A percentile compares a stretch with the other conserved stretches of the same genome.
phyloP scores from a whole-genome alignment of 2,329 filamentous ascomycete species.

The Colletotrichum eremochloae region DNA sequence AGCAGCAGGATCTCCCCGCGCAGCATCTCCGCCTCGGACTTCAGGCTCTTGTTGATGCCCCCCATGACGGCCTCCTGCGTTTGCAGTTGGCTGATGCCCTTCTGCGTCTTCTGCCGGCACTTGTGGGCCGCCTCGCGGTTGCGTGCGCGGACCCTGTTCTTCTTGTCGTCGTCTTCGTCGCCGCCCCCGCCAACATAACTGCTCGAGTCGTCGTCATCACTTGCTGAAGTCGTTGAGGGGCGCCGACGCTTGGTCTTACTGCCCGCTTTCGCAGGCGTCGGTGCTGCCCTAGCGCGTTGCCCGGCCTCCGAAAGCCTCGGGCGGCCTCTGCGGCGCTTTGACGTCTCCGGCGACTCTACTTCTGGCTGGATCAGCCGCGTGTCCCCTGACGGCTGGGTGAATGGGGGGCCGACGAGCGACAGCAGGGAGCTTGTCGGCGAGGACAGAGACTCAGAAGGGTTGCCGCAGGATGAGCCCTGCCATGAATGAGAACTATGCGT shows the following conservation, averaged over 20 bases:
- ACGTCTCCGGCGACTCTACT: neutral
- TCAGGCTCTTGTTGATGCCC: conserved; percentile 27
- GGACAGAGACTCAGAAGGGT: neutral
- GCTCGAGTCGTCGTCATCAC: neutral
- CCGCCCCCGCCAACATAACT: too few relatives aligned
- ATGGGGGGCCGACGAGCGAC: conserved; percentile 3
- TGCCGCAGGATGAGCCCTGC: conserved; percentile 16
- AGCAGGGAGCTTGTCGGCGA: conserved; percentile 23
- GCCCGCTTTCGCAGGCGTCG: neutral
- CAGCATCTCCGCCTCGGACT: conserved; percentile 25
- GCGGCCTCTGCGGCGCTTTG: conserved; percentile 16
- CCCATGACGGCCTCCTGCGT: conserved; percentile 42
- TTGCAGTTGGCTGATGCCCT: conserved; percentile 37
- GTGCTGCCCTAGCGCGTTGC: neutral
- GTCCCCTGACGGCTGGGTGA: neutral
- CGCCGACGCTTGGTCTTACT: conserved; percentile 11
- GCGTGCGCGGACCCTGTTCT: conserved; percentile 34
- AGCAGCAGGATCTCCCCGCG: conserved; percentile 38
- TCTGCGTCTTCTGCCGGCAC: conserved; percentile 41
- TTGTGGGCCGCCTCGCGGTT: conserved; percentile 43
- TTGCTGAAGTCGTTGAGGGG: conserved; percentile 17
- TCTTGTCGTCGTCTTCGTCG: conserved; percentile 23
- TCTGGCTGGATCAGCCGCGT: neutral
- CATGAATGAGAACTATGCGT: conserved; percentile 10
- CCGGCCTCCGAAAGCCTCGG: conserved; percentile 20